These are phyloP conservation scores for Ramularia endophylla DNA, from an alignment of 2,329 filamentous ascomycete species.

Conservation along the genomic window DNA sequence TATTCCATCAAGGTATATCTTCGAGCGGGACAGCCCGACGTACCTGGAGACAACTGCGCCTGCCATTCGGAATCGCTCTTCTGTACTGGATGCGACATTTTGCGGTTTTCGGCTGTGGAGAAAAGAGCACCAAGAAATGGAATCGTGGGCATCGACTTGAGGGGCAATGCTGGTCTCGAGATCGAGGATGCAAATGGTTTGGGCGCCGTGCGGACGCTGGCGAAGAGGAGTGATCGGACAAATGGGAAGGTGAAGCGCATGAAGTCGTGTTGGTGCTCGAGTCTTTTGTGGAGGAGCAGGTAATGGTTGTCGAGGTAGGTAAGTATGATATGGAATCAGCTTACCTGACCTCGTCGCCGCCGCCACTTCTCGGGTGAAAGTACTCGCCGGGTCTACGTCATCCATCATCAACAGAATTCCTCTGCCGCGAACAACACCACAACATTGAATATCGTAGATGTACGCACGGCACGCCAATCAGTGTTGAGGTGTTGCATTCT, in stretches of 20 bases:
- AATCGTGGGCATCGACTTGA: constrained; percentile 63
- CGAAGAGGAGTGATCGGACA: constrained; percentile 44
- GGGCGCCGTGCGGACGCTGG: constrained; percentile 33
- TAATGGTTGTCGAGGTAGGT: too few species aligned
- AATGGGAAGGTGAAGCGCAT: constrained; percentile 48
- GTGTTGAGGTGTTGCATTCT: too few species aligned
- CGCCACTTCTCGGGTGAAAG: too few species aligned
- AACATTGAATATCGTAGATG: too few species aligned
- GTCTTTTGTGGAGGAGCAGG: too few species aligned
- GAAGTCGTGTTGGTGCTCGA: constrained; percentile 9
- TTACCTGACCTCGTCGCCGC: too few species aligned
- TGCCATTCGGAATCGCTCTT: constrained; percentile 83
- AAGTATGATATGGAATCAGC: too few species aligned
- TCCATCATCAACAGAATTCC: too few species aligned
- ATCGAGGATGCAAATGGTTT: constrained; percentile 24
- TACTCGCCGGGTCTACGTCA: too few species aligned
- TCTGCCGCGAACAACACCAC: too few species aligned
- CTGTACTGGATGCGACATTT: constrained; percentile 73
- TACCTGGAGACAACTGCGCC: constrained; percentile 69
- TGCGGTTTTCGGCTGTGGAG: constrained; percentile 50
- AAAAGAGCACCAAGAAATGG: constrained; percentile 76
- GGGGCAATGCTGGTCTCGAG: constrained; percentile 28
- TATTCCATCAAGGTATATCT: too few species aligned
- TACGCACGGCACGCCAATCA: too few species aligned
- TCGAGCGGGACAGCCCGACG: constrained; percentile 14